These are phyloP conservation scores for Biancaea sappan DNA, from an alignment of 306 rosid species.

Conservation along the genomic window DNA sequence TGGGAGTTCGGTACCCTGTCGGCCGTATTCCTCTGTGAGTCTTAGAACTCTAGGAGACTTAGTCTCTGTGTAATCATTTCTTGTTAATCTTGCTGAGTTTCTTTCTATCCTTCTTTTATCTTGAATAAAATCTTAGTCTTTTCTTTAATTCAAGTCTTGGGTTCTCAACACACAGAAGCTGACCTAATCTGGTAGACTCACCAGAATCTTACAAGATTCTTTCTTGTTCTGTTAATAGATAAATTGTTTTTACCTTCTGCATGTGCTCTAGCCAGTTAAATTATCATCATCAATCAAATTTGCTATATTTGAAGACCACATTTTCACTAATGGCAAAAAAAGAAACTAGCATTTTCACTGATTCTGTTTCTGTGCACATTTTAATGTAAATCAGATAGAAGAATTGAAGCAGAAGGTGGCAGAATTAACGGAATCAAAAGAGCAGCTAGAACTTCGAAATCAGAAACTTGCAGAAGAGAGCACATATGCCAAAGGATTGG, in stretches of 20 bases:
- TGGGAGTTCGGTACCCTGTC: too few species aligned
- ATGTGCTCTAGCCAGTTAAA: background rate
- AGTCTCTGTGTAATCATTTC: too few species aligned
- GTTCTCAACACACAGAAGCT: background rate
- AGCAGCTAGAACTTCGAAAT: slow-evolving; percentile 73
- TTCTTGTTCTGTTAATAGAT: slow-evolving; percentile 1
- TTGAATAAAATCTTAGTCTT: too few species aligned
- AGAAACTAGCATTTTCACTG: slow-evolving; percentile 28
- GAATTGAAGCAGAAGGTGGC: slow-evolving; percentile 66
- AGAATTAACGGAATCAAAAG: slow-evolving; percentile 71
- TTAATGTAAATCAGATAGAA: slow-evolving; percentile 59
- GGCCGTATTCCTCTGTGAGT: background rate
- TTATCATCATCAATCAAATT: slow-evolving; percentile 4
- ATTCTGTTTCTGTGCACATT: slow-evolving; percentile 30
- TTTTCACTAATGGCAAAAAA: too few species aligned
- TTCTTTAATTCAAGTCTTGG: too few species aligned
- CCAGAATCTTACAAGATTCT: background rate
- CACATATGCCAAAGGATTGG: slow-evolving; percentile 94
- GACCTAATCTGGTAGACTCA: background rate
- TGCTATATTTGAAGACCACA: too few species aligned
- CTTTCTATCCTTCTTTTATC: too few species aligned
- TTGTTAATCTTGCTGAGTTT: too few species aligned
- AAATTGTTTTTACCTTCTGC: slow-evolving; percentile 14
- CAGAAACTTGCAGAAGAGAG: slow-evolving; percentile 94
- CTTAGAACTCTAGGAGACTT: too few species aligned